Base-by-base conservation (phyloP, 2,329 filamentous ascomycete species). In the Trichoderma atroviride region DNA sequence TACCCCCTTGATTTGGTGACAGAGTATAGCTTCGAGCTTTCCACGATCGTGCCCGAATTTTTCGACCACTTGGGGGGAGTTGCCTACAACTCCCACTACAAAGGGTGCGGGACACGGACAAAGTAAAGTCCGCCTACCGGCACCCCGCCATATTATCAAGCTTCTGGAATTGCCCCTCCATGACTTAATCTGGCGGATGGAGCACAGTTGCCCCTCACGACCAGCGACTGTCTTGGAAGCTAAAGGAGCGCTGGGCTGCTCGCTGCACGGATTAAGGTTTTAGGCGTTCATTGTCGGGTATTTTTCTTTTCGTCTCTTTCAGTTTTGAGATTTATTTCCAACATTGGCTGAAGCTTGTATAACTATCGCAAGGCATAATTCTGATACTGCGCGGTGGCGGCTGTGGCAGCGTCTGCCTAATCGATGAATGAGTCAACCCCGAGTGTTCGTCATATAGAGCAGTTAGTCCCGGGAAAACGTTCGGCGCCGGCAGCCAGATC, bases 41-140 rank as follows among this genome's bases (percentile, higher is more conserved):
- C 75, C 72, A 71, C 73, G 72, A 72, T 75, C 69, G 69, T 74
- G 70, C 75, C 74, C 74, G 72, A 79, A 77, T 76, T 79, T 79
- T 80, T 77, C 75, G 76, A 77, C 72, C 69, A 74, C 74, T 72
- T 67, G 55, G 63, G 63, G 74, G 73, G 40, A 72, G 60, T 74
- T 75, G 74, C 76, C 74, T 74, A 74, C 73, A 72, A 74, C 62
- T 70, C 63, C 71, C 75, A 75, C 74, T 71, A 73, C 71, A 71
- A 59, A 67, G 55, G 65, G 66, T 74, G 73, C 76, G 75, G 77
- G 70, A 71, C 66, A 72, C 78, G 77, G 79, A 75, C 74, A 77
- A 78, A 80, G 69, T 73, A 76, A 78, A 77, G 68, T 77, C 77
- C 76, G 76, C 57, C 31, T 19, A 27, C 58, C 57, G 72, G 65